Percentiles rank a stretch among this genome's conserved stretches.
These are phyloP conservation scores for Neurospora sp. DNA, from an alignment of 2,329 filamentous ascomycete species.

Conservation along the genomic window DNA sequence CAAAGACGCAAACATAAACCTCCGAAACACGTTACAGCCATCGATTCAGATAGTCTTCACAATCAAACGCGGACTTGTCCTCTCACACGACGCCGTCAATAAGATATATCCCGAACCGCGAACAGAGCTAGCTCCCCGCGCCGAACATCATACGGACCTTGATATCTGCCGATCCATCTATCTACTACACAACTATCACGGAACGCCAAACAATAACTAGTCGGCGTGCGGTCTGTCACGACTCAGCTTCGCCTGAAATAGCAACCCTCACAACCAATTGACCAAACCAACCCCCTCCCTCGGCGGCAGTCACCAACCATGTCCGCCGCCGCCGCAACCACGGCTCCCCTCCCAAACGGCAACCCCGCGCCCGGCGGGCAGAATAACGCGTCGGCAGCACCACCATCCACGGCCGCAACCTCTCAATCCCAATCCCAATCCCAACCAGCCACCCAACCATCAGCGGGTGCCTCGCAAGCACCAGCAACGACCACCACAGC, in stretches of 20 bases:
- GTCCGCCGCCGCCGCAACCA: constrained; percentile 17
- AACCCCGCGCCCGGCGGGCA: constrained; percentile 27
- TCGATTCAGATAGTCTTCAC: neutral
- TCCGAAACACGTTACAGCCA: neutral
- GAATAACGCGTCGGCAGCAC: neutral
- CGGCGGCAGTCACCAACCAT: constrained; percentile 15
- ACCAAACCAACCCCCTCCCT: neutral
- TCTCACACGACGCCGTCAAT: neutral
- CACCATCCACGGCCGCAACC: constrained; percentile 1
- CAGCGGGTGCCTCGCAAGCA: neutral
- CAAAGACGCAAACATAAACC: too few relatives aligned
- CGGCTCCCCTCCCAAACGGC: constrained; percentile 43
- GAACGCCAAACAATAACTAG: neutral
- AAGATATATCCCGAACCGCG: neutral
- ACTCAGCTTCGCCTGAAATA: neutral
- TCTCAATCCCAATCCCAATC: constrained; percentile 20
- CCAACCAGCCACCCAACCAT: constrained; percentile 11
- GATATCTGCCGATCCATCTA: neutral
- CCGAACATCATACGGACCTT: neutral
- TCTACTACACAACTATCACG: neutral
- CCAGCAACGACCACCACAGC: neutral
- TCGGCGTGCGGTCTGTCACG: neutral
- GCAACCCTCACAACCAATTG: neutral
- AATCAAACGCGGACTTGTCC: neutral
- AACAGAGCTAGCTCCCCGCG: neutral